Evolutionary conservation across 768 basidiomycete genomes (phyloP).

Genomic region (Nidularia pulvinata): DNA sequence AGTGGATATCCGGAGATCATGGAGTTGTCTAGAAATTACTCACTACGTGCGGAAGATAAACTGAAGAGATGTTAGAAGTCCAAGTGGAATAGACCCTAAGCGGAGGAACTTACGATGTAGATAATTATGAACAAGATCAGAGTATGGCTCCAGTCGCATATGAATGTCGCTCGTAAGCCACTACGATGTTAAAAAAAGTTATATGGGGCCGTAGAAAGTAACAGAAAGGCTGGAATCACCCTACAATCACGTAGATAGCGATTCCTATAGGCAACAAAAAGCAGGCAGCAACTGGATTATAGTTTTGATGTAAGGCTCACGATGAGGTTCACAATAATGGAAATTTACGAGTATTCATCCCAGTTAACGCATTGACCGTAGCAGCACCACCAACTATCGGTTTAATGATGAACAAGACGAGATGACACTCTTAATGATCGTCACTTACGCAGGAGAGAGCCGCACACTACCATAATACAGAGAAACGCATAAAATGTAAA

Average conservation of each 20-base stretch:
- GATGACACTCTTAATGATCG: not conserved
- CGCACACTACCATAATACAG: slow-evolving; percentile 49
- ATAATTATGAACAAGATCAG: slow-evolving; percentile 41
- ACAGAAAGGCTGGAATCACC: slow-evolving; percentile 3
- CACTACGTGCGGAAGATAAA: slow-evolving; percentile 29
- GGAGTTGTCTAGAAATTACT: slow-evolving; percentile 2
- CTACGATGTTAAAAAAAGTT: slow-evolving; percentile 5
- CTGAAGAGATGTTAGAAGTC: slow-evolving; percentile 1
- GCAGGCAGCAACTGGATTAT: slow-evolving; percentile 27
- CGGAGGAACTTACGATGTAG: slow-evolving; percentile 20
- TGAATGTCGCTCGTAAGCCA: slow-evolving; percentile 42
- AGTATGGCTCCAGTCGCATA: slow-evolving; percentile 43
- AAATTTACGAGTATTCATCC: slow-evolving; percentile 32
- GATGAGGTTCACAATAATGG: not conserved
- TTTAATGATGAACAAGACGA: not conserved
- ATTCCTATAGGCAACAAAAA: slow-evolving; percentile 45
- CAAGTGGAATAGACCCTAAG: slow-evolving; percentile 3
- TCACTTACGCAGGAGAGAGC: slow-evolving; percentile 42
- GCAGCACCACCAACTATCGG: slow-evolving; percentile 40
- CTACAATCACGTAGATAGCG: slow-evolving; percentile 38
- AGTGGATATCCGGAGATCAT: no score
- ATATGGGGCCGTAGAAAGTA: not conserved
- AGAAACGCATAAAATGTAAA: slow-evolving; percentile 54
- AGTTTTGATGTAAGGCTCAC: not conserved
- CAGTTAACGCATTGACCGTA: slow-evolving; percentile 41